These are phyloP conservation scores for Vaccinium corymbosum DNA, from an alignment of 148 eudicot genomes.

Conservation along the genomic window DNA sequence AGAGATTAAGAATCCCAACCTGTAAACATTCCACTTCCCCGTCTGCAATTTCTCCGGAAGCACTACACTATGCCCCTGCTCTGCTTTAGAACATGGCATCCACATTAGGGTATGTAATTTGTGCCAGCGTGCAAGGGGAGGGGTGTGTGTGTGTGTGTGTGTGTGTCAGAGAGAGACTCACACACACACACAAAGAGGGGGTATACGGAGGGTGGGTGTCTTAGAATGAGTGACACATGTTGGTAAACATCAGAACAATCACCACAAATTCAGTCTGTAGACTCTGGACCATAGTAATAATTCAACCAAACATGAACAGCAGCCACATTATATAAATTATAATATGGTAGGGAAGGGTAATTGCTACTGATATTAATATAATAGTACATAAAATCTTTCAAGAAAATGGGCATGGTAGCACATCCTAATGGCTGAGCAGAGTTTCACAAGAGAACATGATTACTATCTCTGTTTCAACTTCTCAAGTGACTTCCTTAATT, in stretches of 20 bases:
- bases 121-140: background rate
- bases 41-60: conserved; percentile 92
- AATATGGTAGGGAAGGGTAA: background rate
- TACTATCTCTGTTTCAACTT: too few species aligned
- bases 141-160: background rate
- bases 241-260: background rate
- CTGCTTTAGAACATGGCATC: conserved; percentile 45
- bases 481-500: too few species aligned
- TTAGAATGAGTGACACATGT: background rate
- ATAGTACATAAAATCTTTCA: too few species aligned
- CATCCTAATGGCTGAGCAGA: too few species aligned
- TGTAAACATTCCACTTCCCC: conserved; percentile 96
- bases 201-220: background rate
- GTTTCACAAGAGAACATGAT: too few species aligned
- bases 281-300: background rate
- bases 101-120: background rate
- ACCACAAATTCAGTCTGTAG: background rate
- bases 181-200: background rate
- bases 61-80: conserved; percentile 69
- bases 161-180: background rate
- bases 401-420: too few species aligned
- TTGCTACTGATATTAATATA: too few species aligned
- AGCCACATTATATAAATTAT: background rate
- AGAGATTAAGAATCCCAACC: conserved; percentile 36
- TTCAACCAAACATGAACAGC: background rate